A percentile compares a stretch with the other conserved stretches of the same genome.
Conservation (phyloP, 2,329 filamentous ascomycete species). For the Colletotrichum falcatum region DNA sequence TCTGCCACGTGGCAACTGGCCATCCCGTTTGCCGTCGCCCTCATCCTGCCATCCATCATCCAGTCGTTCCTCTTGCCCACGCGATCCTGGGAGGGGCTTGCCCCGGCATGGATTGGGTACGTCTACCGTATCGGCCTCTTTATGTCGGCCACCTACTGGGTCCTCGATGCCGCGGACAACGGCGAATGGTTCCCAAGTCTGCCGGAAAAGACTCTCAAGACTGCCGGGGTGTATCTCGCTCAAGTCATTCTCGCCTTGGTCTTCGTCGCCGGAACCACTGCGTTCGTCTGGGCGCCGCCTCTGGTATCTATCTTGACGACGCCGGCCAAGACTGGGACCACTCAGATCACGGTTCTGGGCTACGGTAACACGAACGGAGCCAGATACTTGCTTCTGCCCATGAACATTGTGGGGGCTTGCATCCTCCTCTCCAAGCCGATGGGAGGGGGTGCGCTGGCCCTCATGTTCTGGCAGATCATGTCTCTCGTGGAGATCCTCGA, state of each 20-base stretch:
- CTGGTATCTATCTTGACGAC: slow-evolving; percentile 78
- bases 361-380: slow-evolving; percentile 95
- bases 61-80: slow-evolving; percentile 85
- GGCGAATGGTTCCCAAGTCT: slow-evolving; percentile 78
- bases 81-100: slow-evolving; percentile 87
- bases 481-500: slow-evolving; percentile 77
- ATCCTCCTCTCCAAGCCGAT: slow-evolving; percentile 93
- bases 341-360: slow-evolving; percentile 82
- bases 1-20: slow-evolving; percentile 90
- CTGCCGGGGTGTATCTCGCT: slow-evolving; percentile 79
- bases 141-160: slow-evolving; percentile 86
- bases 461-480: slow-evolving; percentile 90
- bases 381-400: slow-evolving; percentile 85
- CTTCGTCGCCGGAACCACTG: slow-evolving; percentile 85
- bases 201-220: slow-evolving; percentile 75
- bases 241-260: slow-evolving; percentile 84
- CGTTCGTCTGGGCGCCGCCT: slow-evolving; percentile 87
- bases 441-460: slow-evolving; percentile 84
- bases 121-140: slow-evolving; percentile 82
- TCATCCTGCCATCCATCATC: slow-evolving; percentile 79
- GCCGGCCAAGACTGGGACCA: slow-evolving; percentile 56
- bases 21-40: slow-evolving; percentile 80
- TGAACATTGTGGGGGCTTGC: slow-evolving; percentile 81
- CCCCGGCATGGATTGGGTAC: slow-evolving; percentile 85
- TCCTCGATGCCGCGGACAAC: slow-evolving; percentile 89